Percentiles rank a stretch among this genome's conserved stretches.
Evolutionary conservation across 2,329 filamentous ascomycete species (phyloP).

Genomic region (Colletotrichum sp.): DNA sequence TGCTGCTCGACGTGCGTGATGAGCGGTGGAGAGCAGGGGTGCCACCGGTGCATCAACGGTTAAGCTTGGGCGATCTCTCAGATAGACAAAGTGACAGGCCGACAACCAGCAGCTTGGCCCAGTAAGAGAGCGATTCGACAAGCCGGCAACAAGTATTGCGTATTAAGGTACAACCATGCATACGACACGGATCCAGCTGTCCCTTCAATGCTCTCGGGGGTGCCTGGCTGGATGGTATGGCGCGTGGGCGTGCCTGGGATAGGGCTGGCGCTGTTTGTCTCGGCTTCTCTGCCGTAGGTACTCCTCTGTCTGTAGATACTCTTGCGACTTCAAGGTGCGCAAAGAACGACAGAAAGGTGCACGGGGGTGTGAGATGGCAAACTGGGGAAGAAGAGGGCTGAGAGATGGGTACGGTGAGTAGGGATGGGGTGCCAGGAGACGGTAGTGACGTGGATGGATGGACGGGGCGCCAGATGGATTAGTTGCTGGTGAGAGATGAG

Average conservation of each 20-base stretch:
- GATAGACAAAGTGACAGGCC: constrained; percentile 7
- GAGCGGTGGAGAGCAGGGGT: constrained; percentile 17
- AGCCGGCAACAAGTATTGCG: neutral
- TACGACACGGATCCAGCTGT: neutral
- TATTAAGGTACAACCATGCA: constrained; percentile 19
- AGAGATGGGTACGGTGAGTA: constrained; percentile 16
- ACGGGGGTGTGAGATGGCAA: constrained; percentile 15
- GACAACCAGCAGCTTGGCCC: constrained; percentile 3
- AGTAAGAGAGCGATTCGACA: neutral
- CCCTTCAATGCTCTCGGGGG: neutral
- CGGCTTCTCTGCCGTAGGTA: neutral
- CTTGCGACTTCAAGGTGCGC: neutral
- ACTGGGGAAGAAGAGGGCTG: neutral
- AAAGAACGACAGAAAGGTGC: neutral
- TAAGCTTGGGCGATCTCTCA: constrained; percentile 9
- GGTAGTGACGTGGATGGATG: constrained; percentile 3
- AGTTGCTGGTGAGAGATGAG: constrained; percentile 1
- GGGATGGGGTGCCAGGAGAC: neutral
- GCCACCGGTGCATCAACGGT: constrained; percentile 8
- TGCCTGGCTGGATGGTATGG: neutral
- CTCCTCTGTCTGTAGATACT: neutral
- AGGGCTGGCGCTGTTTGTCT: constrained; percentile 11
- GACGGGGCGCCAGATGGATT: neutral
- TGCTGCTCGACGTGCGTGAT: constrained; percentile 20
- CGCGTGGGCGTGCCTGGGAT: neutral